Base-by-base conservation (phyloP, 306 rosid genomes). In the Pachyrhizus erosus region DNA sequence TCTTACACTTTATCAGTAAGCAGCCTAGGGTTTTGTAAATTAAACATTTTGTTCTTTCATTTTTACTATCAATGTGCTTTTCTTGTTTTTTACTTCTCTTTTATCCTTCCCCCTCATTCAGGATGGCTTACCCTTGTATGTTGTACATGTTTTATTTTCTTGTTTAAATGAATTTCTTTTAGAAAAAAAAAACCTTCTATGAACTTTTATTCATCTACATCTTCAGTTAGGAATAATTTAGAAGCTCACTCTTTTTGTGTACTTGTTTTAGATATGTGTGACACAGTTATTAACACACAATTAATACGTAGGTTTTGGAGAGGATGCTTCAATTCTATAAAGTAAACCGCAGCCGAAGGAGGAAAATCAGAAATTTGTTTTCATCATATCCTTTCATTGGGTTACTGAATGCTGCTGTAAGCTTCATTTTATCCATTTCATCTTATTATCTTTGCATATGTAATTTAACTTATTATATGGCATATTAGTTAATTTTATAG, bases 381-480 rank as follows among this genome's bases (percentile, higher is more conserved):
- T 84, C 84, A 3, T 71, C 86, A 39, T 86, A 90, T 86, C 99
- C 98, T 72, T 89, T 95, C 79, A 70, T 82, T 84, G 94, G 91
- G 83, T 76, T 96, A 71, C 87, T 96, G 73, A 91, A 93, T 87
- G 87, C 88, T 77, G 98, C 97, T 81, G 99, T 96, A 89, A 92
- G 99, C 83, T 79, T 69, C 75, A 77, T 77, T 58, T 68, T 64
- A 46, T 73, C 39, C 27, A 55, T 58, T 77, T 33, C 27, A 20
- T 58, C 24, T 3, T 34, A 9, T 60, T 75, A 40, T n/a, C 13
- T 18, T 60, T 61, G 42, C 20, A 23, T 60, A 51, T 79, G 23
- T 43, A 75, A 24, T 70, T 34, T 64, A 54, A 14, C 7, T 31
- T 79, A 58, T 31, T 57, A 48, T 14, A 45, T 69, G 73, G 26